A percentile compares a stretch with the other conserved stretches of the same genome.
Conservation (phyloP, 2,329 filamentous ascomycete genomes). For the Aureobasidium namibiae region DNA sequence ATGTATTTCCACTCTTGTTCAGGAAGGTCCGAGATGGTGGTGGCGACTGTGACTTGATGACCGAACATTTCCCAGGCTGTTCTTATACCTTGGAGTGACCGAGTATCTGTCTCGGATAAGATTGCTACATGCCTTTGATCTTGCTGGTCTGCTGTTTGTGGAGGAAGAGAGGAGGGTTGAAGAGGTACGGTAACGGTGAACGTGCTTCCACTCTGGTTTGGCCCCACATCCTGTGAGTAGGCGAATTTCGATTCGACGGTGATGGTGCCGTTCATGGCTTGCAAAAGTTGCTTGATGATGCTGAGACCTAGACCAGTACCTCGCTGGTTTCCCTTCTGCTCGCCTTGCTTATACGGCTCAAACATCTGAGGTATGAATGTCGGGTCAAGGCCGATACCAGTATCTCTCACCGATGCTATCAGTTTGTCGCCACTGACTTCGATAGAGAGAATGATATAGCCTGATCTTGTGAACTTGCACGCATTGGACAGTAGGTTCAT, state of each 20-base stretch:
- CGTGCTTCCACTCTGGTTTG: conserved; percentile 11
- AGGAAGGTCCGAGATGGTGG: background rate
- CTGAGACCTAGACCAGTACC: conserved; percentile 78
- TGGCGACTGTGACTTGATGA: background rate
- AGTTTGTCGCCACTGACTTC: conserved; percentile 4
- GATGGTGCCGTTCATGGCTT: conserved; percentile 14
- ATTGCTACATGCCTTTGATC: background rate
- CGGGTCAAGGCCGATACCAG: conserved; percentile 68
- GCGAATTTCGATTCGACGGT: conserved; percentile 8
- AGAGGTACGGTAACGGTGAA: conserved; percentile 13
- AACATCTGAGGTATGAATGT: conserved; percentile 71
- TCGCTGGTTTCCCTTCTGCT: conserved; percentile 41
- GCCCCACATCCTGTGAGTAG: conserved; percentile 2
- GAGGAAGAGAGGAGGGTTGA: background rate
- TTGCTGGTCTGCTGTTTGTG: background rate
- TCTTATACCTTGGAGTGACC: background rate
- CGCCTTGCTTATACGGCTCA: conserved; percentile 74
- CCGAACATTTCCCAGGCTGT: conserved; percentile 6
- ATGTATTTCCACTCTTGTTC: conserved; percentile 2
- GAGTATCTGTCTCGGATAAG: background rate
- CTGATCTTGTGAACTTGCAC: conserved; percentile 33
- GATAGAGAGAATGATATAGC: conserved; percentile 54
- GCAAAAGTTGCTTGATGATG: conserved; percentile 38
- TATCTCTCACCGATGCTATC: conserved; percentile 56
- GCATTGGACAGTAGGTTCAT: conserved; percentile 31